Evolutionary conservation across 257 asterid genomes (phyloP).

Genomic region (Vinca minor): DNA sequence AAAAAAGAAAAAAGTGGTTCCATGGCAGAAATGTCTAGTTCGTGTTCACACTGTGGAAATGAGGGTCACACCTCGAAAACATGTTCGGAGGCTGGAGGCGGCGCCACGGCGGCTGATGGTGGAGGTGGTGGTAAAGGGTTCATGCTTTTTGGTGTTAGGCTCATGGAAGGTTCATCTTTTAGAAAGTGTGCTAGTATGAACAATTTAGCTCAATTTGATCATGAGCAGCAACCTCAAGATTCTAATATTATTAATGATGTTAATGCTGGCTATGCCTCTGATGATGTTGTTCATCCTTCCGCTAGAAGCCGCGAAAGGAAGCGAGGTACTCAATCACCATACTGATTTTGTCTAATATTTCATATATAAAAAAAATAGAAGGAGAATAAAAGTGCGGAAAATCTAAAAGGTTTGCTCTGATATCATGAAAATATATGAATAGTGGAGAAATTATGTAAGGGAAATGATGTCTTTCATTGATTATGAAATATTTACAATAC

Average conservation of each 20-base stretch:
- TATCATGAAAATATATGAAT: too few species aligned
- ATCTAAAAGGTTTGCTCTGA: too few species aligned
- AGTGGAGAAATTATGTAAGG: too few species aligned
- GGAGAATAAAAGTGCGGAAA: too few species aligned
- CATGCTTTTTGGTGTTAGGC: conserved; percentile 91
- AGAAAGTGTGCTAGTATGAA: conserved; percentile 89
- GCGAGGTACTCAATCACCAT: conserved; percentile 81
- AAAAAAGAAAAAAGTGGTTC: not conserved
- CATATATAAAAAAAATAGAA: too few species aligned
- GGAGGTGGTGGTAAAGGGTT: conserved; percentile 36
- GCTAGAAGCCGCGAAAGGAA: conserved; percentile 69
- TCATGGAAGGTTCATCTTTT: conserved; percentile 53
- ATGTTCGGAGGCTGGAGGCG: conserved; percentile 31
- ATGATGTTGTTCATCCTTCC: conserved; percentile 87
- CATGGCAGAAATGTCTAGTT: conserved; percentile 21
- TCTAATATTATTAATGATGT: conserved; percentile 35
- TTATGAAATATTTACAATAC: too few species aligned
- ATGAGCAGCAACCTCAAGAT: conserved; percentile 38
- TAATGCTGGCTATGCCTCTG: conserved; percentile 79
- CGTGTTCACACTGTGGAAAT: conserved; percentile 20
- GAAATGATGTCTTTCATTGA: too few species aligned
- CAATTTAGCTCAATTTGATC: conserved; percentile 58
- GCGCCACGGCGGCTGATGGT: not conserved
- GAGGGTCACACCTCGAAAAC: conserved; percentile 34
- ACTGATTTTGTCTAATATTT: too few species aligned